Evolutionary conservation across 2,329 filamentous ascomycete species (phyloP).

Genomic region (Botryotinia globosa): DNA sequence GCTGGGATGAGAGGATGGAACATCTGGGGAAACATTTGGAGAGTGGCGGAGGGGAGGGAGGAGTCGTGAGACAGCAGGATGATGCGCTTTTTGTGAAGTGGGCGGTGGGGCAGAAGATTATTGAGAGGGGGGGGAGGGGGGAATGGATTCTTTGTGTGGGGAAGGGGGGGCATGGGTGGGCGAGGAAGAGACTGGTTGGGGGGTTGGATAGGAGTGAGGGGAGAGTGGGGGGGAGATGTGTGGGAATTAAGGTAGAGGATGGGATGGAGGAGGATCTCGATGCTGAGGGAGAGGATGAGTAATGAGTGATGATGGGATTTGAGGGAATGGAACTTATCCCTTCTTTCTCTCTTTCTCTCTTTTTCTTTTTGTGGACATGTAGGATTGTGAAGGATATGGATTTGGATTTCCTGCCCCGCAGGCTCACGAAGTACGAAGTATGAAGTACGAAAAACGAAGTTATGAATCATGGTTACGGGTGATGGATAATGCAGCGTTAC

Average conservation of each 20-base stretch:
- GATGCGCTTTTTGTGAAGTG: conserved; percentile 30
- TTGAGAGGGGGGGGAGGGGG: conserved; percentile 24
- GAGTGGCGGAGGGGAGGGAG: conserved; percentile 39
- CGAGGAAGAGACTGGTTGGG: neutral
- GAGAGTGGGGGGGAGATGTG: neutral
- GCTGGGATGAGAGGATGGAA: conserved; percentile 84
- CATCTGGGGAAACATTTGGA: conserved; percentile 82
- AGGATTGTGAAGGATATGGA: neutral
- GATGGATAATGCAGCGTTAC: neutral
- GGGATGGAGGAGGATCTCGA: conserved; percentile 25
- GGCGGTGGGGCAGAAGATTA: conserved; percentile 27
- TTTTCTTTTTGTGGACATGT: neutral
- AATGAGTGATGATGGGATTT: neutral
- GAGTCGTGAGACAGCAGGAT: conserved; percentile 14
- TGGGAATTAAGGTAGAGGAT: neutral
- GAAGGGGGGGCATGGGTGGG: neutral
- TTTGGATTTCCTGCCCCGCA: neutral
- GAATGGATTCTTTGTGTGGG: conserved; percentile 3
- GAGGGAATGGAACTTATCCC: neutral
- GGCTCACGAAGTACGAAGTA: neutral
- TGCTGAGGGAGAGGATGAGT: conserved; percentile 30
- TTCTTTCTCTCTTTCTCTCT: neutral
- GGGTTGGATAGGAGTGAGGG: neutral
- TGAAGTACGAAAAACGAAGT: neutral
- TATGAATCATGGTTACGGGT: neutral